phyloP scores from a whole-genome alignment of 192 early-diverging fungal species.

The Podila minutissima region DNA sequence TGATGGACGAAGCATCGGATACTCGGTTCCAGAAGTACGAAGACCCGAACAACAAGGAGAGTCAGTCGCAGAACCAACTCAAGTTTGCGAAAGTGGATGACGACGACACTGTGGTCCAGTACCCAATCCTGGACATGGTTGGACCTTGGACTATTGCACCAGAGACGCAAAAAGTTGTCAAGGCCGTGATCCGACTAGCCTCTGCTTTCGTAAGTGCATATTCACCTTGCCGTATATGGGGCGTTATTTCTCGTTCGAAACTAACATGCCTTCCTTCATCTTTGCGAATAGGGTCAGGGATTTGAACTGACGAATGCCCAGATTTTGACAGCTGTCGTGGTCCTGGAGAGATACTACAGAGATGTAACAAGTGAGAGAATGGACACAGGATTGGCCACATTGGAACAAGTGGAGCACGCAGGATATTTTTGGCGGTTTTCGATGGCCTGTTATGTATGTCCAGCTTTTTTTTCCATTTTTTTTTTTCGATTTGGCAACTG shows the following conservation, averaged over 20 bases:
- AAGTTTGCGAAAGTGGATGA: conserved; percentile 37
- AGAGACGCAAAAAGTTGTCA: conserved; percentile 59
- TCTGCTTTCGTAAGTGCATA: conserved; percentile 56
- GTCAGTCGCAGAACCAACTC: conserved; percentile 12
- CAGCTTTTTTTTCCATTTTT: too few relatives aligned
- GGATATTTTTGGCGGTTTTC: conserved; percentile 61
- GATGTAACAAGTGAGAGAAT: conserved; percentile 54
- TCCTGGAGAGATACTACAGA: conserved; percentile 72
- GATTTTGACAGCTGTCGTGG: conserved; percentile 69
- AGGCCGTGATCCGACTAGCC: conserved; percentile 58
- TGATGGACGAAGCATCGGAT: conserved; percentile 43
- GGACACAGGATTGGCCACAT: conserved; percentile 51
- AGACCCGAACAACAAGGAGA: conserved; percentile 33
- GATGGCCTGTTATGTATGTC: conserved; percentile 56
- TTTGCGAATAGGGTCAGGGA: conserved; percentile 67
- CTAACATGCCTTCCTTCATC: background rate
- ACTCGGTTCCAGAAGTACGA: conserved; percentile 57
- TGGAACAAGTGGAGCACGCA: conserved; percentile 52
- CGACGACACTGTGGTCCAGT: conserved; percentile 27
- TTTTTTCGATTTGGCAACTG: too few relatives aligned
- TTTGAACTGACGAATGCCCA: conserved; percentile 74
- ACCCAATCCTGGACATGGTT: conserved; percentile 47
- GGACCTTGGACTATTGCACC: conserved; percentile 57
- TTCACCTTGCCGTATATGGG: background rate
- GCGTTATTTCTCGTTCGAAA: background rate